phyloP scores from a whole-genome alignment of 225 moss, liverwort and hornwort genomes.

The Sphagnum contortum region DNA sequence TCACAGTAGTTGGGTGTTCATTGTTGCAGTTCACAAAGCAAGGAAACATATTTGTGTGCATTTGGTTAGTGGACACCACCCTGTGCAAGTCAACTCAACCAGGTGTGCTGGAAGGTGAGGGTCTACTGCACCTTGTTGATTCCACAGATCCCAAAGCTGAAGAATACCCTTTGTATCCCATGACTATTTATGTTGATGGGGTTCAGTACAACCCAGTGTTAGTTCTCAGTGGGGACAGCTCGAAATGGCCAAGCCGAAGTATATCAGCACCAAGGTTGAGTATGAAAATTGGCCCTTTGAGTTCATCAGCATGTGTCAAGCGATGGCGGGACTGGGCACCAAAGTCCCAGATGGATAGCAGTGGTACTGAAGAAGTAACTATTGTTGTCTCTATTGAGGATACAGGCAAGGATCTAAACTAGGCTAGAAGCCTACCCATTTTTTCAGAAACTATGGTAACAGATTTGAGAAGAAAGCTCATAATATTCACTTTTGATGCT shows the following conservation, averaged over 20 bases:
- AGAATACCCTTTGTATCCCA: no score
- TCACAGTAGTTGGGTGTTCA: no score
- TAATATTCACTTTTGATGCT: no score
- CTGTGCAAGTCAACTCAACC: constrained; percentile 13
- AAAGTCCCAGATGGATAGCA: neutral
- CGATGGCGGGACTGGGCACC: constrained; percentile 36
- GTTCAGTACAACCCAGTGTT: no score
- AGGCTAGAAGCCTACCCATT: neutral
- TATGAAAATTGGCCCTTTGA: constrained; percentile 27
- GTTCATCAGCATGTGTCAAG: constrained; percentile 14
- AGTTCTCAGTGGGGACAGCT: no score
- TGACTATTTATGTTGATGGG: no score
- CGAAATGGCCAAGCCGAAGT: neutral
- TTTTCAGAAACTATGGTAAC: no score
- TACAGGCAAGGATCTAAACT: constrained; percentile 16
- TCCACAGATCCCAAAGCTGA: no score
- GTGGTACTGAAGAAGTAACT: constrained; percentile 2
- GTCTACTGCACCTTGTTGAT: no score
- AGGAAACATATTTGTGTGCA: constrained; percentile 68
- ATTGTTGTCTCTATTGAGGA: constrained; percentile 47
- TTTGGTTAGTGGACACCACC: constrained; percentile 35
- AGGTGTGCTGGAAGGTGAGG: no score
- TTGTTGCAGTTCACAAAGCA: constrained; percentile 74
- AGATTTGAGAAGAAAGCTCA: no score
- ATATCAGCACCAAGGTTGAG: constrained; percentile 31